These are phyloP conservation scores for Plenodomus tracheiphilus DNA, from an alignment of 2,329 filamentous ascomycete species.

Conservation along the genomic window DNA sequence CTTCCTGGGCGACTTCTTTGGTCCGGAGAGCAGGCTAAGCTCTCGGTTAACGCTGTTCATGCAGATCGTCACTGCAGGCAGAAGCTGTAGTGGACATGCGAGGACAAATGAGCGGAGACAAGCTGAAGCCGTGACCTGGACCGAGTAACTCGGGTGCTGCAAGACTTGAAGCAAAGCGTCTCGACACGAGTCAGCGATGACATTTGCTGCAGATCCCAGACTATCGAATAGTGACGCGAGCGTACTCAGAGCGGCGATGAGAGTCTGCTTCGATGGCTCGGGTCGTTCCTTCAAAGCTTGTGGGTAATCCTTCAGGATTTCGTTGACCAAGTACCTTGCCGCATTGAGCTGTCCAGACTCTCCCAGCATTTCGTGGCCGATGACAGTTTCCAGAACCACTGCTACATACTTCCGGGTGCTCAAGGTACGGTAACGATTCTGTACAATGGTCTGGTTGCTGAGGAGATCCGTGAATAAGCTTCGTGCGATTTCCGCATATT, in stretches of 20 bases:
- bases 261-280: conserved; percentile 84
- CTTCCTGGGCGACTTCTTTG: conserved; percentile 75
- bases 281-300: conserved; percentile 83
- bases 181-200: conserved; percentile 78
- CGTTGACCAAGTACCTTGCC: conserved; percentile 80
- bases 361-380: conserved; percentile 79
- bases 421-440: conserved; percentile 86
- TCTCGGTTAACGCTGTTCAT: conserved; percentile 94
- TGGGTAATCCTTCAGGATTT: conserved; percentile 91
- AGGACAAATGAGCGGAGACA: conserved; percentile 86
- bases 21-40: conserved; percentile 73
- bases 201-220: conserved; percentile 79
- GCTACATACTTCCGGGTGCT: conserved; percentile 83
- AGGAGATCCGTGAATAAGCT: conserved; percentile 81
- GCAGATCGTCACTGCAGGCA: conserved; percentile 90
- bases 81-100: conserved; percentile 87
- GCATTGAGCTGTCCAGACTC: conserved; percentile 87
- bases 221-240: conserved; percentile 76
- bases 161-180: conserved; percentile 88
- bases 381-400: conserved; percentile 78
- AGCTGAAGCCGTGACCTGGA: conserved; percentile 85
- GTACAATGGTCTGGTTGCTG: conserved; percentile 72
- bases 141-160: conserved; percentile 93
- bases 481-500: conserved; percentile 79
- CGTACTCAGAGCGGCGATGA: conserved; percentile 78